Evolutionary conservation across 1,139 yeast species (phyloP).

Genomic region (Diutina rugosa): DNA sequence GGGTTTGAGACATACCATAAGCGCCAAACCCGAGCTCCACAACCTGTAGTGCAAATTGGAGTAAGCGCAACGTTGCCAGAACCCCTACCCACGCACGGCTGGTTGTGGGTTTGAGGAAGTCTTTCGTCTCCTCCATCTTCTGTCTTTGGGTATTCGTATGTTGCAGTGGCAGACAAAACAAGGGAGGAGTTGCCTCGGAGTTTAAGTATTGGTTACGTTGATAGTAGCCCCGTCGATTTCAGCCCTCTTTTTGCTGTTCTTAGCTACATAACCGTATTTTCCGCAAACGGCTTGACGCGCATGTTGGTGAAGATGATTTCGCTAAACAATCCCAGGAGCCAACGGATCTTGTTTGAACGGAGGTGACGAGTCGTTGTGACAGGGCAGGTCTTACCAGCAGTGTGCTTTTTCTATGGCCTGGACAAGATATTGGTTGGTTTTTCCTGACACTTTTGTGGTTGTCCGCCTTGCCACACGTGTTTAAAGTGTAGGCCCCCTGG

Average conservation of each 20-base stretch:
- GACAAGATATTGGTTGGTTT: too few relatives aligned
- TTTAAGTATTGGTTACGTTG: background rate
- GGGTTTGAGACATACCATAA: background rate
- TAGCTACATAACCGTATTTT: background rate
- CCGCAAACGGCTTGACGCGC: background rate
- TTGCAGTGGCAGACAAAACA: background rate
- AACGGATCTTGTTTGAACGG: too few relatives aligned
- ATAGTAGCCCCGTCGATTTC: background rate
- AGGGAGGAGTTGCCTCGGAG: background rate
- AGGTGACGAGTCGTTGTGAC: too few relatives aligned
- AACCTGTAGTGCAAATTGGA: background rate
- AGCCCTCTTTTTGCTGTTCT: background rate
- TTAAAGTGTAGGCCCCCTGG: background rate
- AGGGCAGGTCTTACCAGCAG: too few relatives aligned
- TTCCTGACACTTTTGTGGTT: too few relatives aligned
- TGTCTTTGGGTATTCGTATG: background rate
- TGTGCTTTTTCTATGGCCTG: too few relatives aligned
- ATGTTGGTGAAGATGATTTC: background rate
- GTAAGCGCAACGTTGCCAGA: background rate
- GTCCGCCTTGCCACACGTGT: background rate
- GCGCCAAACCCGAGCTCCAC: background rate
- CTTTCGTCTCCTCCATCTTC: background rate
- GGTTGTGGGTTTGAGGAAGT: background rate
- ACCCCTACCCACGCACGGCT: background rate
- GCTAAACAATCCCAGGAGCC: background rate